Conservation (phyloP, 176 grass and related monocot genomes). For the sorghum (Sorghum bicolor) region DNA sequence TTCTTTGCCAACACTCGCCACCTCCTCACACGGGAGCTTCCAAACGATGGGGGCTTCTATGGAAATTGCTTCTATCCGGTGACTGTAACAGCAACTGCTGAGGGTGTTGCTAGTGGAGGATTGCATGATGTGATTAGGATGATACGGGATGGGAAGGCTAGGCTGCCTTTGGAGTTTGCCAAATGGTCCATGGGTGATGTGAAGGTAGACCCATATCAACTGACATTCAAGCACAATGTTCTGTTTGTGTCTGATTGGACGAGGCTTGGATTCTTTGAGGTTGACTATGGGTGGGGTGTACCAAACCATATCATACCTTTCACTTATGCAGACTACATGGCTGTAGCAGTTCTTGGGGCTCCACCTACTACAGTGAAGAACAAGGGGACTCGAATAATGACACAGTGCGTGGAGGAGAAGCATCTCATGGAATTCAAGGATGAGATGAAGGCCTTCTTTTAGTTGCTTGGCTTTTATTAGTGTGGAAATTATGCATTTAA, state of each 20-base stretch:
- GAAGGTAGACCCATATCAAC: conserved; percentile 48
- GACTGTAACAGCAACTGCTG: conserved; percentile 31
- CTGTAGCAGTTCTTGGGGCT: conserved; percentile 53
- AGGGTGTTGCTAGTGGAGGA: neutral
- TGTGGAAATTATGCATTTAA: neutral
- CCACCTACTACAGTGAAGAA: conserved; percentile 24
- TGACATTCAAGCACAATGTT: conserved; percentile 49
- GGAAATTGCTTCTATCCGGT: conserved; percentile 72
- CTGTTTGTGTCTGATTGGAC: conserved; percentile 80
- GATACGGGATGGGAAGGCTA: conserved; percentile 61
- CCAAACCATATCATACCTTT: conserved; percentile 62
- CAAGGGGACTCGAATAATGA: conserved; percentile 71
- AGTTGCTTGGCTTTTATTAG: neutral
- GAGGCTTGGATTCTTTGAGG: conserved; percentile 57
- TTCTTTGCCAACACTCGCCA: conserved; percentile 73
- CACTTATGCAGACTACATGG: conserved; percentile 63
- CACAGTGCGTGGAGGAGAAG: conserved; percentile 51
- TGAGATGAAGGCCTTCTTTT: conserved; percentile 60
- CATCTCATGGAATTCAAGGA: conserved; percentile 37
- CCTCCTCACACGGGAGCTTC: conserved; percentile 39
- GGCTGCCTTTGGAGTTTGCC: conserved; percentile 38
- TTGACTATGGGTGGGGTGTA: conserved; percentile 63
- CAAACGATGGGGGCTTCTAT: conserved; percentile 54
- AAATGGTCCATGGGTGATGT: conserved; percentile 41
- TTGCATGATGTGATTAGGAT: conserved; percentile 49